Percentiles rank a stretch among this genome's conserved stretches.
phyloP scores from a whole-genome alignment of 148 eudicot genomes.

The Chenopodium berlandieri region DNA sequence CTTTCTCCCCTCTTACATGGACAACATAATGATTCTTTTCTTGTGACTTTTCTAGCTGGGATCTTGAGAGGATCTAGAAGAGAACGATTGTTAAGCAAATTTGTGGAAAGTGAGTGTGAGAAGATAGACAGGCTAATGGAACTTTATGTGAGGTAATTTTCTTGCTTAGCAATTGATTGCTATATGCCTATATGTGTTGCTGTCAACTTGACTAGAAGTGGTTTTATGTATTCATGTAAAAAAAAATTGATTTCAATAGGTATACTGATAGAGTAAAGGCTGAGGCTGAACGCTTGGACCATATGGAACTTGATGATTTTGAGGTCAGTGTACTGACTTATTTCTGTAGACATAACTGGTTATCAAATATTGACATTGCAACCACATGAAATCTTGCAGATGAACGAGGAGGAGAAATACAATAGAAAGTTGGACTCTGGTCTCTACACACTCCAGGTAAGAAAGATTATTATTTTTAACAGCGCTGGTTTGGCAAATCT shows the following conservation, averaged over 20 bases:
- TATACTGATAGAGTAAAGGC: conserved; percentile 86
- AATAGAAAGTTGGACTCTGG: conserved; percentile 86
- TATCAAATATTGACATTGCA: conserved; percentile 15
- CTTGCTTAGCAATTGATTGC: conserved; percentile 10
- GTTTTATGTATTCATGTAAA: neutral
- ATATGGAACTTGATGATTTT: conserved; percentile 86
- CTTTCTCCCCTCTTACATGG: conserved; percentile 2
- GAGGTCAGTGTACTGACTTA: conserved; percentile 48
- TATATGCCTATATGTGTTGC: neutral
- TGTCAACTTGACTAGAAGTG: neutral
- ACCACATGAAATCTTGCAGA: conserved; percentile 43
- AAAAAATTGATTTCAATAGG: conserved; percentile 35
- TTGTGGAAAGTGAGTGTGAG: conserved; percentile 92
- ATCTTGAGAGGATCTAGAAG: conserved; percentile 92
- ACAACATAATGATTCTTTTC: neutral
- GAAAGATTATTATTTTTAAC: neutral
- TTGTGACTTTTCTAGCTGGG: conserved; percentile 56
- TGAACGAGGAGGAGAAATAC: conserved; percentile 93
- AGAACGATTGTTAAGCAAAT: conserved; percentile 91
- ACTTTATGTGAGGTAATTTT: conserved; percentile 78
- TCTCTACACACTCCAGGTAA: conserved; percentile 90
- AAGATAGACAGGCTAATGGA: conserved; percentile 98
- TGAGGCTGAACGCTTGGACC: conserved; percentile 68
- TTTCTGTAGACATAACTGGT: neutral
- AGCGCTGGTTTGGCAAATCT: neutral